Evolutionary conservation across 164 flowering plant genomes (phyloP).

Genomic region (Annona cherimola): DNA sequence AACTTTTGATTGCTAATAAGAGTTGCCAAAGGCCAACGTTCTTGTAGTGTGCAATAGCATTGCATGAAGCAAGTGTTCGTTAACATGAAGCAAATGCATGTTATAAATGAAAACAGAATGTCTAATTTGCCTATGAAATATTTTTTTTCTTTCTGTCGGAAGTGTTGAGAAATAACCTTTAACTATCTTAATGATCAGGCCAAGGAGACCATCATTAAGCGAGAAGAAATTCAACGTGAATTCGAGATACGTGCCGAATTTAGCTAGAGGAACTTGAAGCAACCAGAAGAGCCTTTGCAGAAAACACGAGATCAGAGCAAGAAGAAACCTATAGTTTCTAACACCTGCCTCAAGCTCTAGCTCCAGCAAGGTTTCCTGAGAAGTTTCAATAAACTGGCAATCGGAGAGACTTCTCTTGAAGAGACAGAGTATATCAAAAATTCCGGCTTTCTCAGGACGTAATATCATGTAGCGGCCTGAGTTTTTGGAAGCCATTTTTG

Average conservation of each 20-base stretch:
- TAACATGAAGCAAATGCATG: too few species aligned
- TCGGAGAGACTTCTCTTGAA: slow-evolving; percentile 4
- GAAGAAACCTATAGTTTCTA: background rate
- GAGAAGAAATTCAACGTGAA: slow-evolving; percentile 17
- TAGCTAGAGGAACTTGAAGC: background rate
- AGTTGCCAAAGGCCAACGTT: too few species aligned
- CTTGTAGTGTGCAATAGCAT: too few species aligned
- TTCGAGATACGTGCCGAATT: slow-evolving; percentile 11
- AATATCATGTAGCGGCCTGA: slow-evolving; percentile 1
- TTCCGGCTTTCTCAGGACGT: slow-evolving; percentile 7
- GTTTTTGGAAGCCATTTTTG: background rate
- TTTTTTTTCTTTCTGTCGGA: too few species aligned
- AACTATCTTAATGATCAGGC: background rate
- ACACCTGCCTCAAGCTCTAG: background rate
- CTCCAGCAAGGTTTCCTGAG: background rate
- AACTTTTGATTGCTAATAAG: too few species aligned
- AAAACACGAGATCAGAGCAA: background rate
- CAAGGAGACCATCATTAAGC: slow-evolving; percentile 15
- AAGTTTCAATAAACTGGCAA: background rate
- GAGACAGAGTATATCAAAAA: slow-evolving; percentile 7
- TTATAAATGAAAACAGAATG: too few species aligned
- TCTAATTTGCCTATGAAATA: too few species aligned
- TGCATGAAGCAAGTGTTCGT: too few species aligned
- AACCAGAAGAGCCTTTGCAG: slow-evolving; percentile 12
- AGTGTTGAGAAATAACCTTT: too few species aligned